Base-by-base conservation (phyloP, 2,329 filamentous ascomycete genomes). In the Aspergillus sp. region DNA sequence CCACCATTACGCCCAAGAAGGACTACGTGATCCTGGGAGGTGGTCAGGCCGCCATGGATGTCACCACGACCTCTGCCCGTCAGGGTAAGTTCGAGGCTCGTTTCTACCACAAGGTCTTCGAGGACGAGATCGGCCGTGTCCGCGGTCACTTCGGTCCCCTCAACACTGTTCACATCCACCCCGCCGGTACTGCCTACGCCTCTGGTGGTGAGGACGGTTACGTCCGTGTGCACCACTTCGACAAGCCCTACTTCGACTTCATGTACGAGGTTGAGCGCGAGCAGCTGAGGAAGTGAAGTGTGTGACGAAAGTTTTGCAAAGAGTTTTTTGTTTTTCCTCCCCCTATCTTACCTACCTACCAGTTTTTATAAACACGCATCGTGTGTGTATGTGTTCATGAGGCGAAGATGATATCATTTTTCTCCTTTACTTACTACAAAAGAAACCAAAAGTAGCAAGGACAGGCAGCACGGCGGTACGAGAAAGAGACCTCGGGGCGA, bases 71-170 rank as follows among this genome's bases (percentile, higher is more conserved):
- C 55, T 90, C 90, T 36, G 89, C 92, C 53, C 88, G 95, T 68
- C 95, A 99, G 84, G 95, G 95, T 81, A 98, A 98, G 82, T 99
- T 99, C 84, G 95, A 99, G 81, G 95, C 95, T 48, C 89, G 95
- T 68, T 99, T 99, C 86, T 99, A 97, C 85, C 95, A 99, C 89
- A 98, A 96, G 86, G 90, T 99, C 78, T 98, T 99, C 78, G 92
- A 97, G 81, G 94, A 99, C 80, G 95, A 99, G 84, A 94, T 98
- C 73, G 95, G 95, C 70, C 90, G 95, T 84, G 95, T 99, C 67
- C 87, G 92, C 76, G 95, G 95, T 65, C 95, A 99, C 80, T 99
- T 99, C 80, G 95, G 95, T 76, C 95, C 91, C 68, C 84, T 97
- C 64, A 97, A 99, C 85, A 97, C 95, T 65, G 92, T 99, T 70